Evolutionary conservation across 208 protist genomes (phyloP), one percentile per base, ranked within the genome.

Genomic region (Herpetomonas tarakana): DNA sequence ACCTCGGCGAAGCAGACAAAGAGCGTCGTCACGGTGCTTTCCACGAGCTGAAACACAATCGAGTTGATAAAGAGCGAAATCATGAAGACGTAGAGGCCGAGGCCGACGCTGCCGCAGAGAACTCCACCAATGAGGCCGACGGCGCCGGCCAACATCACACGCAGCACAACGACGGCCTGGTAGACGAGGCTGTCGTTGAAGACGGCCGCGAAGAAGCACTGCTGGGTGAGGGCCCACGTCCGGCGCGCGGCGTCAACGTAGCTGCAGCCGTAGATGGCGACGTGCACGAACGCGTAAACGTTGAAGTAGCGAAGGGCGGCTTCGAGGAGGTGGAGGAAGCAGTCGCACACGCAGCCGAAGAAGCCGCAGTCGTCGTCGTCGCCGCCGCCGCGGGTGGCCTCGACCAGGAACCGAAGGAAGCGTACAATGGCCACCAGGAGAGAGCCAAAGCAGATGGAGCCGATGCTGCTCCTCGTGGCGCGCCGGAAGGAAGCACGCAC

Each of bases 1-100:
- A 88, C 59, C 61, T 97, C 89, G 2, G 78, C 87, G 53, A 89
- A 92, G 69, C 91, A 92, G 18, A 96, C 86, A 76, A 93, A 93
- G 14, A 94, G 59, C 16, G 86, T 92, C 18, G 68, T 74, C 26
- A 93, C 74, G n/a, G 68, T 72, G 59, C 73, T 86, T 31, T 68
- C 38, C 24, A 93, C 71, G n/a, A 79, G 52, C 21, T 56, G 52
- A 24, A 91, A 76, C 29, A 92, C 66, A 30, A 76, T 77, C 30
- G 18, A 19, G 44, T 64, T 70, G 21, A 92, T 68, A n/a, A 85
- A 52, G 19, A 84, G 58, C 21, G 79, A 68, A 45, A 90, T 59
- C 31, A 81, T 21, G 55, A 76, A 75, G 50, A 75, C 71, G 25
- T 71, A 24, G 22, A 53, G 46, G 35, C 19, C 64, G 28, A 74